These are phyloP conservation scores for Solanum tarijense DNA, from an alignment of 257 asterid species.

Conservation along the genomic window DNA sequence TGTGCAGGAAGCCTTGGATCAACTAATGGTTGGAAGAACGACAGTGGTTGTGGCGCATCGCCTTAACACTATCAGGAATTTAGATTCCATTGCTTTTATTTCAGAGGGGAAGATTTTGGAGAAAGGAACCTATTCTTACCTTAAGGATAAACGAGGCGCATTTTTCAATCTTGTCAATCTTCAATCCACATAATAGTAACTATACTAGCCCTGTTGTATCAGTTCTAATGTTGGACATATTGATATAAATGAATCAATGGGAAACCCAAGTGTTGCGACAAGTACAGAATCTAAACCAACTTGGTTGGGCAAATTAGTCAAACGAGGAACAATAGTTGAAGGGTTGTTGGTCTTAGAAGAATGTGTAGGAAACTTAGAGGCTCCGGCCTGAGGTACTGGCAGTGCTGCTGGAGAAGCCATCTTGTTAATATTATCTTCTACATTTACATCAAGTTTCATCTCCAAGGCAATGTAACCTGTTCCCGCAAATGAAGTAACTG, in stretches of 20 bases:
- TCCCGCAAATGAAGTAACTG: constrained; percentile 53
- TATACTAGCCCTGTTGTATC: neutral
- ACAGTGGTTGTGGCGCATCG: constrained; percentile 77
- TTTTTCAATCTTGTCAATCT: constrained; percentile 57
- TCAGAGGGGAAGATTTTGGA: constrained; percentile 64
- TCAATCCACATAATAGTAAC: constrained; percentile 14
- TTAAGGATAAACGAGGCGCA: constrained; percentile 56
- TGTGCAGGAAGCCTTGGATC: constrained; percentile 70
- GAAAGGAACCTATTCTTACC: constrained; percentile 43
- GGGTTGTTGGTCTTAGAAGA: constrained; percentile 3
- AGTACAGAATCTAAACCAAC: neutral
- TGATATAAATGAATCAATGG: neutral
- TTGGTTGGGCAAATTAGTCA: neutral
- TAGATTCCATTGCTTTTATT: constrained; percentile 56
- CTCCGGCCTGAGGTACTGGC: constrained; percentile 22
- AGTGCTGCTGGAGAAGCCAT: constrained; percentile 17
- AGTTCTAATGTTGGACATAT: neutral
- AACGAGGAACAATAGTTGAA: constrained; percentile 13
- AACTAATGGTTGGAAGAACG: constrained; percentile 64
- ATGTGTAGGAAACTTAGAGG: constrained; percentile 14
- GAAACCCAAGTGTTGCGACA: constrained; percentile 4
- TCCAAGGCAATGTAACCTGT: constrained; percentile 58
- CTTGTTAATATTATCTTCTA: neutral
- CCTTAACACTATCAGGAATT: constrained; percentile 65
- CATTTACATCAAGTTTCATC: constrained; percentile 57